Percentiles rank a stretch among this genome's conserved stretches.
Conservation (phyloP, 2,329 filamentous ascomycete genomes). For the Aspergillus costaricaensis region DNA sequence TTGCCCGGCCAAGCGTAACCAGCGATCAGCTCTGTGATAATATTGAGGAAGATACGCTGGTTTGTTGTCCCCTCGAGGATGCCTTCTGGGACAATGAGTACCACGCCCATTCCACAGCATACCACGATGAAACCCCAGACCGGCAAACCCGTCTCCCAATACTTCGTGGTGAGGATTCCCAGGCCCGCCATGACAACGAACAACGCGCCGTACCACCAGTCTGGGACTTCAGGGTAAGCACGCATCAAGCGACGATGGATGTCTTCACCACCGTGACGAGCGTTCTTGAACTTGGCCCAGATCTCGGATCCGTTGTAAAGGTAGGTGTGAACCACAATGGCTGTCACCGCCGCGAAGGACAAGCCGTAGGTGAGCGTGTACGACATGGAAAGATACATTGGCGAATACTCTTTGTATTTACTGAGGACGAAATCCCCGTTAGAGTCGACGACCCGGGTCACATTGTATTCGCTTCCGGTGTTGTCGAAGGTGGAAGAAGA, state of each 20-base stretch:
- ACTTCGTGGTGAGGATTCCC: slow-evolving; percentile 31
- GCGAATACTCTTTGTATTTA: slow-evolving; percentile 44
- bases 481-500: slow-evolving; percentile 36
- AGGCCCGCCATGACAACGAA: slow-evolving; percentile 37
- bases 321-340: slow-evolving; percentile 37
- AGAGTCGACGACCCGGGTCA: slow-evolving; percentile 31
- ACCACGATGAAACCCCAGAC: slow-evolving; percentile 45
- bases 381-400: slow-evolving; percentile 41
- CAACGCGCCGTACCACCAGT: slow-evolving; percentile 59
- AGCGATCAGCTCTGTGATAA: slow-evolving; percentile 37
- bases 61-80: slow-evolving; percentile 39
- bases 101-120: slow-evolving; percentile 37
- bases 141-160: slow-evolving; percentile 43
- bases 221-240: slow-evolving; percentile 64
- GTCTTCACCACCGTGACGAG: slow-evolving; percentile 51
- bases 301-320: slow-evolving; percentile 40
- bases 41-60: slow-evolving; percentile 34
- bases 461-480: slow-evolving; percentile 33
- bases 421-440: slow-evolving; percentile 35
- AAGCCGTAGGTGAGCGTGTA: slow-evolving; percentile 41
- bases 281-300: slow-evolving; percentile 35
- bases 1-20: slow-evolving; percentile 37
- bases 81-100: slow-evolving; percentile 45
- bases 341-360: slow-evolving; percentile 40
- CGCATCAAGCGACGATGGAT: slow-evolving; percentile 67